phyloP scores from a whole-genome alignment of 2,329 filamentous ascomycete species.

The Hansfordia pulvinata region DNA sequence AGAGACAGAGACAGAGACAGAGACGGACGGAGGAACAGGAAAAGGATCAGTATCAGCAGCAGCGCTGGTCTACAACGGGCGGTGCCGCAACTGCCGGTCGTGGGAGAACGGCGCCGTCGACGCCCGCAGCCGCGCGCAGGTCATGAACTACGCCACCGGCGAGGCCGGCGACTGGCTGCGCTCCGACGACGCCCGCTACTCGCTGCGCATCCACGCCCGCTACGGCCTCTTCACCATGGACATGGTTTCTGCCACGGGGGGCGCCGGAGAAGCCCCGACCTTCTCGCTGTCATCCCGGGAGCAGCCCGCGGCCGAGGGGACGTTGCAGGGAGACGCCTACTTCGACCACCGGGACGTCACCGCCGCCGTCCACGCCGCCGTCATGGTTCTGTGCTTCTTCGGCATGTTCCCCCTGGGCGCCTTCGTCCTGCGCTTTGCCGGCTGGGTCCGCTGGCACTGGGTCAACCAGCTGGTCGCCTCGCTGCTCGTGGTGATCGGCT shows the following conservation, averaged over 20 bases:
- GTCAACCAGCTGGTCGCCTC: constrained; percentile 36
- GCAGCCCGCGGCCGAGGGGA: constrained; percentile 13
- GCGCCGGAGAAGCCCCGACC: constrained; percentile 25
- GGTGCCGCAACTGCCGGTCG: constrained; percentile 37
- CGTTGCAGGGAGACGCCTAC: constrained; percentile 13
- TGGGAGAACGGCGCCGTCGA: constrained; percentile 38
- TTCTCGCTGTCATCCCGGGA: constrained; percentile 17
- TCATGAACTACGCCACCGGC: constrained; percentile 43
- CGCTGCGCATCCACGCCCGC: constrained; percentile 35
- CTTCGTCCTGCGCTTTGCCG: constrained; percentile 35
- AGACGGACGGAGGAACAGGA: too few species aligned
- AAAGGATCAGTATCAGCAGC: too few species aligned
- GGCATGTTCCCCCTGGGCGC: constrained; percentile 42
- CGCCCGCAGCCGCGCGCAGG: constrained; percentile 28
- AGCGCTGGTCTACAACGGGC: constrained; percentile 32
- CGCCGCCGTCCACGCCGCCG: constrained; percentile 27
- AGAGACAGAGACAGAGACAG: too few species aligned
- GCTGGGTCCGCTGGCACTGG: constrained; percentile 39
- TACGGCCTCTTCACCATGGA: constrained; percentile 44
- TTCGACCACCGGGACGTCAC: constrained; percentile 21
- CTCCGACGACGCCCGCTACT: constrained; percentile 26
- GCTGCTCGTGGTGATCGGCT: constrained; percentile 32
- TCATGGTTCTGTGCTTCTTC: constrained; percentile 44
- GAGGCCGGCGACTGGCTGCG: constrained; percentile 26
- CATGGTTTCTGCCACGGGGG: constrained; percentile 34